These are phyloP conservation scores for Cryptosporidium baileyi DNA, from an alignment of 169 alveolate genomes.

Conservation along the genomic window DNA sequence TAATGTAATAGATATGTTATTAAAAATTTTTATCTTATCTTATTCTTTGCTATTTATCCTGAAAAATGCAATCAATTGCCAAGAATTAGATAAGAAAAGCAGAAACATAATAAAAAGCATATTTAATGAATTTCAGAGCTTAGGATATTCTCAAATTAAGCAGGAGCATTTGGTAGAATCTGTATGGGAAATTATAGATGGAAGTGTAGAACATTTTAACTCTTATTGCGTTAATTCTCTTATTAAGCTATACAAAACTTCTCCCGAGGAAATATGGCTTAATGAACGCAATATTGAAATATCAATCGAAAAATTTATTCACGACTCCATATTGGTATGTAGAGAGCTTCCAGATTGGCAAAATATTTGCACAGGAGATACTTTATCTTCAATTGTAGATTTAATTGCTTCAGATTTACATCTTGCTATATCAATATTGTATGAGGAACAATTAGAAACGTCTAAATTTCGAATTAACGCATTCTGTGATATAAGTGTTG, in stretches of 20 bases:
- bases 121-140: slow-evolving; percentile 6
- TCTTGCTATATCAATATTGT: neutral
- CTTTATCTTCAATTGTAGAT: neutral
- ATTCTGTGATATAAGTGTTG: slow-evolving; percentile 1
- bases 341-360: slow-evolving; percentile 66
- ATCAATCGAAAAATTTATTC: slow-evolving; percentile 11
- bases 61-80: neutral
- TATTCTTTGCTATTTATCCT: neutral
- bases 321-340: slow-evolving; percentile 30
- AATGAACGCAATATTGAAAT: neutral
- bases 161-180: neutral
- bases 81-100: slow-evolving; percentile 23
- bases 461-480: neutral
- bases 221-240: slow-evolving; percentile 53
- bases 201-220: slow-evolving; percentile 36
- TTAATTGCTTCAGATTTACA: slow-evolving; percentile 52
- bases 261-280: slow-evolving; percentile 45
- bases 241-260: neutral
- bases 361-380: slow-evolving; percentile 9
- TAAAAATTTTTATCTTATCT: neutral
- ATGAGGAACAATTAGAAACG: neutral
- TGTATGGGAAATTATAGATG: slow-evolving; percentile 4
- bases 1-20: slow-evolving; percentile 39
- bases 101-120: neutral
- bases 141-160: slow-evolving; percentile 44